Base-by-base conservation (phyloP, 495 filamentous ascomycete species). In the Umbilicaria muhlenbergii region DNA sequence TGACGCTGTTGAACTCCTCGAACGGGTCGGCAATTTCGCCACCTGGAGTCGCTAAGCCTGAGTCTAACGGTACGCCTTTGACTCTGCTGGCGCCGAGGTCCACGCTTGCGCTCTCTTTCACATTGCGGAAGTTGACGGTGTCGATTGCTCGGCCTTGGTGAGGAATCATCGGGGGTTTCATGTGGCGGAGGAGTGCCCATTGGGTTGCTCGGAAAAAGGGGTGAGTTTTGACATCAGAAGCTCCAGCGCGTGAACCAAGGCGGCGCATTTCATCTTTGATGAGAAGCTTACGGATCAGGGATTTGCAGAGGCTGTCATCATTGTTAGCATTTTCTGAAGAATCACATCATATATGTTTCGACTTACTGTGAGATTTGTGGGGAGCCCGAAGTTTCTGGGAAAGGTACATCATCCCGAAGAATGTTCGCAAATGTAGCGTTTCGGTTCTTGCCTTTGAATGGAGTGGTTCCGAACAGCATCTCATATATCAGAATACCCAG, bases 401-500 rank as follows among this genome's bases (percentile, higher is more conserved):
- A 98, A 18, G 78, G 77, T 39, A 94, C 88, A 50, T 98, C 91
- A 57, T 98, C 92, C 31, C 86, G 70, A 42, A 98, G 67, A 49
- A 98, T 98, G 55, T 96, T 98, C 24, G 87, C 91, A 64, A 98
- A 98, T 1, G 91, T 98, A 13, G 85, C 85, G 56, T 96, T 98
- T 32, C 91, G 77, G 62, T 93, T 98, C 75, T 98, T 96, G 51
- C 91, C 91, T 66, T 98, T 98, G 75, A 98, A 98, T 0, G 91
- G 91, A 1, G 91, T 98, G 3, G 88, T 96, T 16, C 91, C 92
- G 62, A 83, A 96, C n/a, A 98, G 67, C 91, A 98, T 98, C 61
- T 98, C 91, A 51, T 94, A 98, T 44, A 96, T 83, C 52, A 98
- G 62, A 43, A 98, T 96, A 15, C 91, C 91, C 10, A 98, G 66